Evolutionary conservation across 148 eudicot species (phyloP).

Genomic region (Vaccinium vitisidaea): DNA sequence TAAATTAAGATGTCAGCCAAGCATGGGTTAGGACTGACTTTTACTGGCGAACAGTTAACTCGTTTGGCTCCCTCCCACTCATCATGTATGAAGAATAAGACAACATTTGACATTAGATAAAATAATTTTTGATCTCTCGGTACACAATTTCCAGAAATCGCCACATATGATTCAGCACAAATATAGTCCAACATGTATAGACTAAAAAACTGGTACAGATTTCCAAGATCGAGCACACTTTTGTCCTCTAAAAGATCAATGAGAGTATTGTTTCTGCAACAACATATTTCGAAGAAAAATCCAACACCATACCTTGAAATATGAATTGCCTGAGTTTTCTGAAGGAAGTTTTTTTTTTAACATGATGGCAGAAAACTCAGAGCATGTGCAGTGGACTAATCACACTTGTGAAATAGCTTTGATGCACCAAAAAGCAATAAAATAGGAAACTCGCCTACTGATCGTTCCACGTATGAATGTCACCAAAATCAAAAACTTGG

Average conservation of each 20-base stretch:
- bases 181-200: neutral
- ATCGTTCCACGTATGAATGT: neutral
- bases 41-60: neutral
- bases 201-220: neutral
- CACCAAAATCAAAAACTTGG: slow-evolving; percentile 8
- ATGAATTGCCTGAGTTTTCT: neutral
- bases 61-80: neutral
- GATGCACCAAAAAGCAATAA: neutral
- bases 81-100: neutral
- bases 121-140: neutral
- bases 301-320: neutral
- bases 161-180: neutral
- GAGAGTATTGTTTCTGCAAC: neutral
- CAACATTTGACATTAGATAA: neutral
- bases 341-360: neutral
- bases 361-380: neutral
- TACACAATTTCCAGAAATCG: neutral
- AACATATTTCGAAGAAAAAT: neutral
- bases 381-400: neutral
- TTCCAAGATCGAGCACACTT: neutral
- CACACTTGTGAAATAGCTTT: neutral
- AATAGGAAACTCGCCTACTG: neutral
- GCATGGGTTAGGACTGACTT: neutral
- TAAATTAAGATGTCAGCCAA: slow-evolving; percentile 8
- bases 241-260: slow-evolving; percentile 1